Evolutionary conservation across 768 basidiomycete species (phyloP), one percentile per base, ranked within the genome.

Genomic region (Basidioascus undulatus): DNA sequence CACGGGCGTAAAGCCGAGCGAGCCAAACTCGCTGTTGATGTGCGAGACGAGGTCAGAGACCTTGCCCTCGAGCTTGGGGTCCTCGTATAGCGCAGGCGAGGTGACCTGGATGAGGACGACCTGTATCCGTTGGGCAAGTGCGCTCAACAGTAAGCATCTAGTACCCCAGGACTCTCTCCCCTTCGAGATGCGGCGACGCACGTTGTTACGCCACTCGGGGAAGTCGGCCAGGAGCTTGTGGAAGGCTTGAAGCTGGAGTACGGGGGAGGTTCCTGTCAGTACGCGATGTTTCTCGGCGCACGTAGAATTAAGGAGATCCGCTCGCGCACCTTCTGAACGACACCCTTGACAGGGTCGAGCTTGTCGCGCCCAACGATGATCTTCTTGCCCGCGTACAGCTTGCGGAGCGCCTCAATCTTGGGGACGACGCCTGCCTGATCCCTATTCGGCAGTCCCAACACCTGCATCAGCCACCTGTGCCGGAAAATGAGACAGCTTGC

Each of bases 351-450:
- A n/a, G 86, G 81, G 53, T 96, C 89, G 32, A 96, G 68, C 63
- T 98, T 98, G 59, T 98, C 89, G 7, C 89, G 68, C 15, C 84
- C 89, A 11, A 96, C 80, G 42, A 98, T 86, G 53, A 98, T 94
- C 67, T 94, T 94, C 69, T 94, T 94, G 47, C 80, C 82, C 48
- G 82, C 75, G 57, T 98, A 98, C 12, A 94, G 58, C 16, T 72
- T 65, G 21, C 73, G 64, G 0, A 96, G 67, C 2, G 83, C 76
- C 35, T 78, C 78, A 15, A 89, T 64, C 58, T 89, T 92, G n/a
- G 87, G 87, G 41, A 70, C 61, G 44, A 96, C 75, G 5, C 83
- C 84, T 0, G 82, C 74, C 1, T 75, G 65, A 32, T 71, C 64
- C 8, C 73, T 76, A n/a, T n/a, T n/a, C n/a, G 33, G n/a, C 26